Base-by-base conservation (phyloP, 2,329 filamentous ascomycete species). In the Fusarium sp. region DNA sequence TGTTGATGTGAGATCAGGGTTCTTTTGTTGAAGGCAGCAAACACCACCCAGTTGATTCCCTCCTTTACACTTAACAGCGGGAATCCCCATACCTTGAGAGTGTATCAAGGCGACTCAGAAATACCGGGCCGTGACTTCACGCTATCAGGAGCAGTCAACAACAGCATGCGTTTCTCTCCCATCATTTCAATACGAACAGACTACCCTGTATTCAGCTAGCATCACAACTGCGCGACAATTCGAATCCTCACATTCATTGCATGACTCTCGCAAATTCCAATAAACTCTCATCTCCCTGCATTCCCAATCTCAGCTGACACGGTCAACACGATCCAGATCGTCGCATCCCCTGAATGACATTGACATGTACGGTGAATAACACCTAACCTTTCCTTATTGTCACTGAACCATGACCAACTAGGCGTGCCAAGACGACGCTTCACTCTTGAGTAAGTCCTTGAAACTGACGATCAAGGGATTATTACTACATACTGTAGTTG, bases 271-370 rank as follows among this genome's bases (percentile, higher is more conserved):
- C 9, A 3, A 49, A 34, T 18, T 21, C 23, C 25, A 26, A 28
- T 30, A 10, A 23, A 26, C 30, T 45, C 46, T 26, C 44, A 26
- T 28, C 25, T 46, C 58, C 49, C 58, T 62, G 28, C 25, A 43
- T 48, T 48, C 28, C 23, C 52, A 23, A 18, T 14, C 42, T n/a
- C 52, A 53, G 39, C 59, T 51, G 41, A 51, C 34, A 10, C 26
- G 16, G 46, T 62, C 58, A 26, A 62, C 16, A 25, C 41, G 60
- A 62, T 48, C 31, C 37, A 61, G 58, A 62, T 62, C 60, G 58
- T 61, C 58, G 25, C 52, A 49, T 34, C 50, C 31, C 60, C 42
- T 43, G 58, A 13, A 31, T 18, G 7, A 4, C 30, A 25, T 37
- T 37, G 34, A n/a, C 34, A 39, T 11, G 10, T 48, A 45, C 21